Evolutionary conservation across 169 alveolate genomes (phyloP), one percentile per base, ranked within the genome.

Genomic region (Plasmodium falciparum): DNA sequence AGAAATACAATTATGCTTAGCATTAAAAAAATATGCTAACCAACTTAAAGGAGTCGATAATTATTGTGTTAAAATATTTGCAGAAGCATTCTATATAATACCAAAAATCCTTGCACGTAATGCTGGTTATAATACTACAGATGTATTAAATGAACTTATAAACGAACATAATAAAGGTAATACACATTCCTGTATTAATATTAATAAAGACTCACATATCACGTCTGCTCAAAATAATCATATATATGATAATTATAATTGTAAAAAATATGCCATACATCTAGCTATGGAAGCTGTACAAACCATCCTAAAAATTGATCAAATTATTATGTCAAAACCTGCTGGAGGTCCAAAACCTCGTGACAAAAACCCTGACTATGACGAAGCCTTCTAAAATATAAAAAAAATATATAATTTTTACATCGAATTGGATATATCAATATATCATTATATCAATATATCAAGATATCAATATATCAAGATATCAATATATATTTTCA

Each of bases 311-410:
- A 97, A 98, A 86, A 98, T 99, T 43, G 99, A 99, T 94, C 99
- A 98, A 93, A 97, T 98, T 71, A 98, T 98, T 80, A 97, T 99
- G 97, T 99, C 99, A 69, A 98, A 98, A 89, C 99, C 99, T 13
- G 99, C 99, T 15, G 99, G 99, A 33, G 99, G 99, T 15, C 99
- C 99, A 29, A 97, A 96, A 47, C 98, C 98, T 26, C 95, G 97
- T 56, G 94, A 92, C 76, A 94, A 71, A 73, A 89, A 93, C 80
- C 95, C 93, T 89, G 96, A 90, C 92, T 88, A 47, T 33, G 93
- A 76, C 72, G 92, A 83, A 6, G 92, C 94, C 12, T 80, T 80
- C 29, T 80, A n/a, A 26, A 63, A 2, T 13, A 11, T 26, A n/a
- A 13, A 11, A 26, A 3, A 26, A 26, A 26, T 26, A 26, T 26